Base-by-base conservation (phyloP, 768 basidiomycete genomes). In the Leccinum arenicola region DNA sequence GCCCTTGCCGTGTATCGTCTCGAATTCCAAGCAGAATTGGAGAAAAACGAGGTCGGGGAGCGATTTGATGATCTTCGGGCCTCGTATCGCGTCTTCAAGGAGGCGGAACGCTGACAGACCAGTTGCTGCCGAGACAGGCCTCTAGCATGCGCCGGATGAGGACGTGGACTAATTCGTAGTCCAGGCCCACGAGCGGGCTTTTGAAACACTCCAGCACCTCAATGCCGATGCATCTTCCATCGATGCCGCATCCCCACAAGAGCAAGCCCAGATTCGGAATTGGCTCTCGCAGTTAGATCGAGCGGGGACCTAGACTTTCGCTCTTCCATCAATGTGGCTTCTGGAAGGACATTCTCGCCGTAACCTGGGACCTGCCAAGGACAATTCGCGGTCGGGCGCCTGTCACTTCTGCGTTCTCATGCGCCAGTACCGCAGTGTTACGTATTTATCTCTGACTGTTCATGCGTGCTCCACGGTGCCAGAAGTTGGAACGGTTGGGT, bases 21-120 rank as follows among this genome's bases (percentile, higher is more conserved):
- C 82, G 63, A 88, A 89, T 4, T 72, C 77, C 67, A 90, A 86
- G 56, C 80, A 68, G 33, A 79, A 71, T 29, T 80, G 78, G 45
- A 89, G 69, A 82, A 86, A 89, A 0, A 75, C 77, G 4, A 89
- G 58, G 62, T 83, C 85, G 0, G 82, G 77, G 57, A 75, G 79
- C 3, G 78, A 79, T 15, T 68, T 72, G 51, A 76, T 68, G 17
- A 82, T 49, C 4, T 33, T 64, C n/a, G 72, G 64, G 35, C 60
- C 70, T 2, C 67, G 70, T 50, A 76, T 17, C 8, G 51, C 29
- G 49, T 68, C 72, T 10, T 67, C 60, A 19, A 67, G 47, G 29
- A 70, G 62, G 1, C 36, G 59, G 40, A 68, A 59, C 17, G 52
- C 54, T 2, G 65, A 60, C 12, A 72, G 23, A 11, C 67, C 61